Evolutionary conservation across 108 stramenopile genomes (phyloP), one percentile per base, ranked within the genome.

Genomic region (Fragilariopsis cylindrus): DNA sequence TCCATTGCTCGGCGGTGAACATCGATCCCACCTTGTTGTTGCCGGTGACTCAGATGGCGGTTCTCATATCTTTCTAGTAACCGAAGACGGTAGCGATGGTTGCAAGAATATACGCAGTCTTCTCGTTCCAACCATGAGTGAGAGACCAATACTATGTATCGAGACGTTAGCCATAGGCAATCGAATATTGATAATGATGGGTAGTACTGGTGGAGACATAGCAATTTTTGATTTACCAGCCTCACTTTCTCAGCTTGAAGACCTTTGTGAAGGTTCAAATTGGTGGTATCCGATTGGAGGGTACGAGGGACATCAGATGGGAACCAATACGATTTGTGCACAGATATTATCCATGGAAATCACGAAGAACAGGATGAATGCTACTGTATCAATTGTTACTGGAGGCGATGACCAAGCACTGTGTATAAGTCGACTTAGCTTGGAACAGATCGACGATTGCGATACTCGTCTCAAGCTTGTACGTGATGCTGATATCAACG

Each of bases 351-450:
- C 60, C 12, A 5, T 55, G 45, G 9, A 43, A 3, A 48, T 3
- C 0, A 69, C 49, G 48, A 16, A 47, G 0, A 65, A 48, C 41
- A 57, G 62, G 48, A 50, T 30, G 1, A 54, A 3, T 42, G 39
- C 65, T 15, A 56, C 18, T 43, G 39, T 85, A 46, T 55, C 77
- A 9, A 52, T 89, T 43, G 77, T 75, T 67, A 79, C 80, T 6
- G 90, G 85, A 8, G 90, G 92, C n/a, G 92, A 93, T 60, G 92
- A 93, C 60, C 89, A 93, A 82, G 62, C 90, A 42, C 30, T 85
- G 69, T 57, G 49, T 60, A 8, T 48, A 75, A 58, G 67, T 56
- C 13, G 42, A 46, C 45, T 78, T 5, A 46, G 19, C 6, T 43
- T 66, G 21, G 62, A 58, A 46, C n/a, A 49, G 21, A 15, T 12